Evolutionary conservation across 768 basidiomycete genomes (phyloP), one percentile per base, ranked within the genome.

Genomic region (Collybia nuda): DNA sequence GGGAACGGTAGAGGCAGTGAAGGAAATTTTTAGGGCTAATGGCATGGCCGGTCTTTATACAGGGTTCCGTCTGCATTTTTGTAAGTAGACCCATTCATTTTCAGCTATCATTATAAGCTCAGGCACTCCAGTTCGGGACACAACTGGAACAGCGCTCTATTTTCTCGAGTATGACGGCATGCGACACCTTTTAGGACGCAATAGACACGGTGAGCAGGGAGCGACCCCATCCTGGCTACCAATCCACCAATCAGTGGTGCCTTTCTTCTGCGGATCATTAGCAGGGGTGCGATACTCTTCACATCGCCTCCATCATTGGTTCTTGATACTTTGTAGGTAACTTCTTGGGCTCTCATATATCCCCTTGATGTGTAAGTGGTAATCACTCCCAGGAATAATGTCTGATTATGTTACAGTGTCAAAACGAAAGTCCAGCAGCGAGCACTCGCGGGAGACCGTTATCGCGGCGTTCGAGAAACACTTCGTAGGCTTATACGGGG

Each of bases 341-440:
- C 85, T 41, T 89, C 88, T 39, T 93, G 90, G 90, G 88, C 88
- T 40, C 66, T 91, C 24, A 95, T 98, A 52, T 98, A 98, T 76
- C 94, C 94, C 11, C 78, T 96, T 46, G 93, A 96, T 64, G 93
- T 96, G 89, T 90, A 71, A 68, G 85, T 69, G 2, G 40, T 38
- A 40, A 40, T 56, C 3, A 37, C 7, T 39, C 3, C 36, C 43
- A 23, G 11, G 36, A 26, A 52, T 36, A 44, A 35, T 54, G 50
- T 47, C 36, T 51, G 56, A 38, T 59, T 49, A 36, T 59, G 15
- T n/a, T 24, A 26, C 54, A 91, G 89, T 38, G 89, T 93, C 40
- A 93, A 96, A 78, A 98, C 95, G 0, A 96, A 95, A 70, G 78
- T 95, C n/a, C 95, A 98, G 66, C 90, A 95, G 67, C 84, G 95